Base-by-base conservation (phyloP, 73 alveolate species). In the Durusdinium trenchii region DNA sequence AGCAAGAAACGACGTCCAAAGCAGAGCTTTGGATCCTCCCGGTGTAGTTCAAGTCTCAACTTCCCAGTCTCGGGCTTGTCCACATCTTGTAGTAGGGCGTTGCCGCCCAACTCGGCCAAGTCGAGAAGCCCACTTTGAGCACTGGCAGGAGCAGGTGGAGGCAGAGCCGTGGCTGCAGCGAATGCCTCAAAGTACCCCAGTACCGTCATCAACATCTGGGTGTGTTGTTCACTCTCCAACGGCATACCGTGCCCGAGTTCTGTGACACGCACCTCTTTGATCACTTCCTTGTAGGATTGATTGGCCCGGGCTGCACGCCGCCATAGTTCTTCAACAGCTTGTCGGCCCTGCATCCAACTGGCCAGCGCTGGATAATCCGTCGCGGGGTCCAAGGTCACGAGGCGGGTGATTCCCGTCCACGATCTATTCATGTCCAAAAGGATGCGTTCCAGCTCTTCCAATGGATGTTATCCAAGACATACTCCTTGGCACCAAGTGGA, bases 1-100 rank as follows among this genome's bases (percentile, higher is more conserved):
- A 38, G 42, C n/a, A 32, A 73, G 85, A 73, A 73, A 73, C 85
- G 28, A 35, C 9, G 85, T 73, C 85, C 85, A 73, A 73, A 73
- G 54, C 85, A 73, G 30, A 38, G 54, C 52, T 73, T 73, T 73
- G 85, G 42, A 12, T 36, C 40, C 3, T 28, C 2, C 94, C 94
- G 50, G 26, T 83, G 32, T 32, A 36, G 35, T 7, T 83, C 94
- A 40, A 28, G 54, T 35, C 91, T 3, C 0, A 50, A 43, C 69
- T 81, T 81, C 12, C 91, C 91, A 2, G 91, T 81, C 10, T 43
- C 71, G 0, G 91, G 91, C 62, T 38, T 46, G 40, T 78, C 38
- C 1, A 78, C 60, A 0, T 23, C 62, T 3, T 32, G 16, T n/a
- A n/a, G n/a, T n/a, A n/a, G 0, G 9, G 26, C 46, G 28, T 43